Conservation (phyloP, 2,329 filamentous ascomycete genomes). For the Neocucurbitaria cava region DNA sequence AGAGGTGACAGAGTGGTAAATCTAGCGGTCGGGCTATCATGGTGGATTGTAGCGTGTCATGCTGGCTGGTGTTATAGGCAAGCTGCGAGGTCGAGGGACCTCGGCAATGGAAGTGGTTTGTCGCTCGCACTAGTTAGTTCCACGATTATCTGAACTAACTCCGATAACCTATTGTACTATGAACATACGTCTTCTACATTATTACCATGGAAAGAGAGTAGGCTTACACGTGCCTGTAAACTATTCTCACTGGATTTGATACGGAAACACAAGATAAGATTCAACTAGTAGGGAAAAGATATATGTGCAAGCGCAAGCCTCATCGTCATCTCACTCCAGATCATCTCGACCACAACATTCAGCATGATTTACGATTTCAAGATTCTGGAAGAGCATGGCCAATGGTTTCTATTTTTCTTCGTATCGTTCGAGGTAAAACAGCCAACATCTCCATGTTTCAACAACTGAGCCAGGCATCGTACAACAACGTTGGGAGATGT, state of each 20-base stretch:
- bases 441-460: too few species aligned
- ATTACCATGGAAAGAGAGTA: background rate
- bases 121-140: conserved; percentile 19
- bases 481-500: too few species aligned
- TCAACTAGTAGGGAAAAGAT: background rate
- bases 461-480: too few species aligned
- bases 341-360: background rate
- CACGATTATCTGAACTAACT: background rate
- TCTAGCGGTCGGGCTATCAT: conserved; percentile 17
- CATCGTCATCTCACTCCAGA: background rate
- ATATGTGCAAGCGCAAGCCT: background rate
- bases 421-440: too few species aligned
- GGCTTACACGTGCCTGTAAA: background rate
- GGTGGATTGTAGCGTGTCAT: conserved; percentile 26
- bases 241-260: background rate
- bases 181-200: background rate
- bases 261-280: background rate
- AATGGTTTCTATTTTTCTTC: too few species aligned
- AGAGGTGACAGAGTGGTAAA: background rate
- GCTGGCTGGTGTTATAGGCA: conserved; percentile 6
- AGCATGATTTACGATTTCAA: background rate
- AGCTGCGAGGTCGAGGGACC: conserved; percentile 23
- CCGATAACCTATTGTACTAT: background rate
- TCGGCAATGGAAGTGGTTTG: conserved; percentile 29
- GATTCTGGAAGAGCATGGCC: background rate